Base-by-base conservation (phyloP, 2,329 filamentous ascomycete species). In the Westerdykella aurantiaca region DNA sequence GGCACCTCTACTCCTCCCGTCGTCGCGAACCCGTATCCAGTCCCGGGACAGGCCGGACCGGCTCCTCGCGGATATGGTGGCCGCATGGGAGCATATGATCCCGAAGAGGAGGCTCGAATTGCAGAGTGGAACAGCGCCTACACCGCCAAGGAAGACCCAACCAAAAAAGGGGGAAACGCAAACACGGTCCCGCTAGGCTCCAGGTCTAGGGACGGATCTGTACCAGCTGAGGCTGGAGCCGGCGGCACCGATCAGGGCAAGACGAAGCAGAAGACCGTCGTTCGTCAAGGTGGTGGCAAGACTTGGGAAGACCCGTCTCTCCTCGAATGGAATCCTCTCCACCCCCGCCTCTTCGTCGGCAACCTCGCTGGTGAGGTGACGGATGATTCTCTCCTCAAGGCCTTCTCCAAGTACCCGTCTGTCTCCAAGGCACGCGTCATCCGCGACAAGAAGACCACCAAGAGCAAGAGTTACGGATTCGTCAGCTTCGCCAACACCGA, bases 321-420 rank as follows among this genome's bases (percentile, higher is more conserved):
- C 3, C 79, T 97, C 2, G 93, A 97, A 66, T 98, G 93, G 93
- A 90, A 97, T 62, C 91, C 91, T 1, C 80, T 86, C 22, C 93
- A 98, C 65, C 86, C 95, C 60, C 88, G 93, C 31, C 81, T 98
- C 35, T 97, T 97, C 67, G 89, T 97, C 13, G 93, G 93, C 52
- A 98, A 98, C 67, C 79, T 98, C 41, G 93, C 93, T 34, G 93
- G 93, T 55, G 93, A 98, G 73, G 93, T 95, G 23, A 98, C 93
- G 1, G 93, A 98, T 67, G 93, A 98, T 44, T 93, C 88, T 1
- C 77, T 98, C 10, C 77, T 93, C 58, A 98, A 98, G 70, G 93
- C 93, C 2, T 98, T 98, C 59, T 77, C 87, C 16, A 82, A 85
- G 46, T 98, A 94, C 76, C 76, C 81, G 14, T 94, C 88, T 1